Percentiles rank a stretch among this genome's conserved stretches.
Evolutionary conservation across 1,139 yeast genomes (phyloP).

Genomic region (Protomyces inouyei): DNA sequence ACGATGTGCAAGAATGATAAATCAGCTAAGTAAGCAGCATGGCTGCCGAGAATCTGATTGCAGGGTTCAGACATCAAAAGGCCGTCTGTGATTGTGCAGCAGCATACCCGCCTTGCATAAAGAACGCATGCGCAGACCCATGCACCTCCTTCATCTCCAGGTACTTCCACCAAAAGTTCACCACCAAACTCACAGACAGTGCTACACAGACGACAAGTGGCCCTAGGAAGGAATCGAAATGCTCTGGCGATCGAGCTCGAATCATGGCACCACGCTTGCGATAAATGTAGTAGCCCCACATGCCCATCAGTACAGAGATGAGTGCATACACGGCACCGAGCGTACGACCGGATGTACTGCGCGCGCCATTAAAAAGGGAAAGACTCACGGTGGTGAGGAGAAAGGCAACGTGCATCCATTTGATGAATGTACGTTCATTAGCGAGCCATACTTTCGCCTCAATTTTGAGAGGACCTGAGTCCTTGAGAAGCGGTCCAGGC

Average conservation of each 20-base stretch:
- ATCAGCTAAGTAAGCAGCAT: no score
- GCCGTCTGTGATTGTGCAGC: background rate
- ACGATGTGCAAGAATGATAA: no score
- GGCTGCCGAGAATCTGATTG: no score
- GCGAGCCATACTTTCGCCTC: constrained; percentile 99
- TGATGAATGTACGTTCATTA: constrained; percentile 91
- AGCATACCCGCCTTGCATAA: background rate
- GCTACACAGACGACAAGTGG: constrained; percentile 75
- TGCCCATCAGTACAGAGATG: constrained; percentile 72
- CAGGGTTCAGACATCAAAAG: background rate
- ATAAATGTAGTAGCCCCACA: constrained; percentile 86
- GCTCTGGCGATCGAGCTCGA: constrained; percentile 70
- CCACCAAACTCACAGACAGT: constrained; percentile 56
- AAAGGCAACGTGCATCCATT: constrained; percentile 93
- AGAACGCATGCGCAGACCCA: background rate
- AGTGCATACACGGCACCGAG: constrained; percentile 77
- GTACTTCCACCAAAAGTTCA: constrained; percentile 48
- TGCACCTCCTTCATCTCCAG: constrained; percentile 12
- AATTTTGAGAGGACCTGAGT: constrained; percentile 85
- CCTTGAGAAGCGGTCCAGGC: constrained; percentile 73
- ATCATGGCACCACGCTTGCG: constrained; percentile 66
- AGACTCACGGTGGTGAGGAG: constrained; percentile 82
- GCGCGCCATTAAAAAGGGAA: constrained; percentile 61
- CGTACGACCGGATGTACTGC: constrained; percentile 39
- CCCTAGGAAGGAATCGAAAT: constrained; percentile 83